These are phyloP conservation scores for Fraxinus paxiana DNA, from an alignment of 305 asterid species.

Conservation along the genomic window DNA sequence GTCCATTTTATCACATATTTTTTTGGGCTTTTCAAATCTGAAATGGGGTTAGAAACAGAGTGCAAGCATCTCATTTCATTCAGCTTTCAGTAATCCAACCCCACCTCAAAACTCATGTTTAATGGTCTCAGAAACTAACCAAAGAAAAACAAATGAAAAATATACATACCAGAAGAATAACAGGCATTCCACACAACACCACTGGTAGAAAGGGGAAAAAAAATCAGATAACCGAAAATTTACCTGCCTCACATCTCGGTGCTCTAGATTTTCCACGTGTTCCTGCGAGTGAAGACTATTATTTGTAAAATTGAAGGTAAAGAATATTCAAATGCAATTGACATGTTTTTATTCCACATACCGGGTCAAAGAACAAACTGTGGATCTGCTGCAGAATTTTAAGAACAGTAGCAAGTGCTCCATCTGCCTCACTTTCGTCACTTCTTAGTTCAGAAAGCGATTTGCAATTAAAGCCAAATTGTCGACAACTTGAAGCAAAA, in stretches of 20 bases:
- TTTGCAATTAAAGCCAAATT: slow-evolving; percentile 52
- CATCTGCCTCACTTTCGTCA: slow-evolving; percentile 82
- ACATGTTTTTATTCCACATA: slow-evolving; percentile 16
- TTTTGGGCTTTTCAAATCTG: neutral
- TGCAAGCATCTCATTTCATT: neutral
- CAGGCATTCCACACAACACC: neutral
- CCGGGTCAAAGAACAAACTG: slow-evolving; percentile 49
- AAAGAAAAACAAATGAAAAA: neutral
- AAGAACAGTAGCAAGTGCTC: slow-evolving; percentile 64
- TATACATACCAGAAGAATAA: neutral
- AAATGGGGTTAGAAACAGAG: neutral
- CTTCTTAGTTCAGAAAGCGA: slow-evolving; percentile 57
- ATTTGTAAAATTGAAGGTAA: slow-evolving; percentile 11
- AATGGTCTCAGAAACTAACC: neutral
- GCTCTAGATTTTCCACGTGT: slow-evolving; percentile 35
- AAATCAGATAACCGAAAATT: slow-evolving; percentile 1
- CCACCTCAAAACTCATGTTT: neutral
- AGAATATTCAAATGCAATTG: neutral
- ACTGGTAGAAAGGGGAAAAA: neutral
- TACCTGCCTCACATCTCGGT: slow-evolving; percentile 75
- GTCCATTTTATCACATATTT: neutral
- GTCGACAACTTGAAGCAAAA: slow-evolving; percentile 80
- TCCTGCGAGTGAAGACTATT: slow-evolving; percentile 35
- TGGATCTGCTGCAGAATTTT: slow-evolving; percentile 60
- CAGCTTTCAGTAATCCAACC: neutral